A percentile compares a stretch with the other conserved stretches of the same genome.
phyloP scores from a whole-genome alignment of 768 basidiomycete species.

The Agaricus sinodeliciosus region DNA sequence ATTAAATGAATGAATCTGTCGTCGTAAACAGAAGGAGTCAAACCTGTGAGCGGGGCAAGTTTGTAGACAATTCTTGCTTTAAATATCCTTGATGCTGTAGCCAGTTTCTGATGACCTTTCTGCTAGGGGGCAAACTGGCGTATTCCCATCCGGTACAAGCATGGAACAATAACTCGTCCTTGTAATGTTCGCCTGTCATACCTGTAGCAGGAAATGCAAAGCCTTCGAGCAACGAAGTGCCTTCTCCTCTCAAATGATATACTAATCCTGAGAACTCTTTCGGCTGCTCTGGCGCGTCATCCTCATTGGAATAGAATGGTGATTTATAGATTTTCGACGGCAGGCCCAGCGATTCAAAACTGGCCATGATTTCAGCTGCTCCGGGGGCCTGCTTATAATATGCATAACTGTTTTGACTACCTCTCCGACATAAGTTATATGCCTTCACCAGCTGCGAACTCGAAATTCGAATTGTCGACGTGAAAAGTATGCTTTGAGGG shows the following conservation, averaged over 20 bases:
- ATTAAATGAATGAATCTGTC: not conserved
- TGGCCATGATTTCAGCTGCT: slow-evolving; percentile 35
- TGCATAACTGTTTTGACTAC: slow-evolving; percentile 33
- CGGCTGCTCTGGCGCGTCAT: slow-evolving; percentile 62
- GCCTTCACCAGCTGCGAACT: slow-evolving; percentile 22
- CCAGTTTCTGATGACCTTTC: slow-evolving; percentile 50
- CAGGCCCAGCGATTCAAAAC: slow-evolving; percentile 40
- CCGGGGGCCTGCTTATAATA: slow-evolving; percentile 51
- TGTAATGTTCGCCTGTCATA: not conserved
- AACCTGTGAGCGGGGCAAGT: slow-evolving; percentile 46
- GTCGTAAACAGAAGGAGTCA: not conserved
- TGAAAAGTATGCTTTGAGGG: not conserved
- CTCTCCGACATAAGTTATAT: slow-evolving; percentile 21
- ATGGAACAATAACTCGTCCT: slow-evolving; percentile 13
- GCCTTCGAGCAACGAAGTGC: slow-evolving; percentile 49
- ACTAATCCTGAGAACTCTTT: slow-evolving; percentile 75
- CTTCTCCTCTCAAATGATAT: slow-evolving; percentile 66
- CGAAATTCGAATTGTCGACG: slow-evolving; percentile 3
- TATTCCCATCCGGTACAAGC: slow-evolving; percentile 71
- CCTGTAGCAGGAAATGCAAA: slow-evolving; percentile 35
- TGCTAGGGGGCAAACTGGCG: slow-evolving; percentile 60
- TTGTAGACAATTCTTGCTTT: slow-evolving; percentile 12
- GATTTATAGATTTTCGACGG: slow-evolving; percentile 60
- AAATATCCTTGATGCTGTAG: slow-evolving; percentile 18
- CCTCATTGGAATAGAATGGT: slow-evolving; percentile 73